phyloP scores from a whole-genome alignment of 768 basidiomycete species.

The Sporobolomyces roseus region DNA sequence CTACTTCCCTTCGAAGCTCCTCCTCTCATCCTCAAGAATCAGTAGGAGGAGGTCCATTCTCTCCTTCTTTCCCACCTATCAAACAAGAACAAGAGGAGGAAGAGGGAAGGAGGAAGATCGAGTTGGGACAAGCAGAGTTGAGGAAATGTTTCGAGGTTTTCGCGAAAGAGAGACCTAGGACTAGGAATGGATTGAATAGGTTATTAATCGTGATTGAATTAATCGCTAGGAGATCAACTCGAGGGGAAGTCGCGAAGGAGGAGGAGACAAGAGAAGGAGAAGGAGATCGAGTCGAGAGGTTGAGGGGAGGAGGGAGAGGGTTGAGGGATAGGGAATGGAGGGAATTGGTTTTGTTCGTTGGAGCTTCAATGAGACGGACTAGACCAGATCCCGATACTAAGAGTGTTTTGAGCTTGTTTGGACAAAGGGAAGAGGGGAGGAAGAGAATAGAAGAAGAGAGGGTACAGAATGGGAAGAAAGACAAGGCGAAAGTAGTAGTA shows the following conservation, averaged over 20 bases:
- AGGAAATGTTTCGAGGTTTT: constrained; percentile 21
- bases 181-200: constrained; percentile 23
- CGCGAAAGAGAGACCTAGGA: constrained; percentile 11
- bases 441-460: too few relatives aligned
- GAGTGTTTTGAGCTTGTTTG: too few relatives aligned
- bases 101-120: constrained; percentile 9
- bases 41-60: too few relatives aligned
- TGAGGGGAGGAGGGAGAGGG: constrained; percentile 46
- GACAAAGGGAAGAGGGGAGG: too few relatives aligned
- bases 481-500: background rate
- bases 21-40: background rate
- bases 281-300: constrained; percentile 45
- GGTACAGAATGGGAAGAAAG: too few relatives aligned
- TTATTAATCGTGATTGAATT: constrained; percentile 38
- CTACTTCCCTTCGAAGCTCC: constrained; percentile 8
- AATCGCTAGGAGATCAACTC: constrained; percentile 9
- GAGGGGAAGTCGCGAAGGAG: background rate
- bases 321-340: constrained; percentile 36
- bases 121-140: constrained; percentile 23
- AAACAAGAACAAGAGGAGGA: background rate
- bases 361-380: constrained; percentile 2
- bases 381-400: constrained; percentile 19
- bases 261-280: too few relatives aligned
- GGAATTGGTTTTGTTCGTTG: constrained; percentile 25
- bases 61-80: constrained; percentile 14